Evolutionary conservation across 495 filamentous ascomycete genomes (phyloP), one percentile per base, ranked within the genome.

Genomic region (Lepraria neglecta): DNA sequence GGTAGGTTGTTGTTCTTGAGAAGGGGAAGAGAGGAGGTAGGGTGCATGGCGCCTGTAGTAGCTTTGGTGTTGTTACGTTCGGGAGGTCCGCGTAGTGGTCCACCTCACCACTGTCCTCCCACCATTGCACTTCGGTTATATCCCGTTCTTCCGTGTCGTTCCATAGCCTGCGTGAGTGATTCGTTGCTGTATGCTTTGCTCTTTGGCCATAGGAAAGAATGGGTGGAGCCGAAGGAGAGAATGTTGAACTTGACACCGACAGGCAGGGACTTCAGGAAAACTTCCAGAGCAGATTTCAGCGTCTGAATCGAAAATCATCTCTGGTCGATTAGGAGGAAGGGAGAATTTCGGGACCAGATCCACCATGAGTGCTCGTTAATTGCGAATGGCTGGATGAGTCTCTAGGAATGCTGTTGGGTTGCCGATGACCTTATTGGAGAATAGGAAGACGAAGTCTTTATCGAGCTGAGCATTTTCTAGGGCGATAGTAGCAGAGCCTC

Each of bases 161-260:
- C 31, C 31, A 35, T 35, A 9, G 31, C 31, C 9, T 35, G 31
- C 4, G 31, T 35, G 31, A 35, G 4, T 35, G 31, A 35, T 35
- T 35, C 31, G 9, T 9, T 35, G 31, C 4, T 77, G 65, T 88
- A 90, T 0, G 71, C 69, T 59, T 76, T 71, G 44, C 82, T 86
- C 11, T 75, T 77, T 0, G 69, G 52, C 80, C 87, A 91, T n/a
- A 91, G 73, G 60, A 86, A 83, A 0, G 70, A 67, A 64, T 78
- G 65, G 0, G n/a, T n/a, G 30, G 59, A 73, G 10, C 87, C 87
- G 62, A 91, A 91, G 1, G 84, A 87, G 70, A 82, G 85, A 61
- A 90, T 88, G 70, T 91, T 89, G 75, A 91, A 90, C 67, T 80
- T 82, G 54, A 83, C 73, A 0, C 85, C 85, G 0, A 82, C 61